Evolutionary conservation across 2,329 filamentous ascomycete species (phyloP), one percentile per base, ranked within the genome.

Genomic region (Aspergillus luchuensis): DNA sequence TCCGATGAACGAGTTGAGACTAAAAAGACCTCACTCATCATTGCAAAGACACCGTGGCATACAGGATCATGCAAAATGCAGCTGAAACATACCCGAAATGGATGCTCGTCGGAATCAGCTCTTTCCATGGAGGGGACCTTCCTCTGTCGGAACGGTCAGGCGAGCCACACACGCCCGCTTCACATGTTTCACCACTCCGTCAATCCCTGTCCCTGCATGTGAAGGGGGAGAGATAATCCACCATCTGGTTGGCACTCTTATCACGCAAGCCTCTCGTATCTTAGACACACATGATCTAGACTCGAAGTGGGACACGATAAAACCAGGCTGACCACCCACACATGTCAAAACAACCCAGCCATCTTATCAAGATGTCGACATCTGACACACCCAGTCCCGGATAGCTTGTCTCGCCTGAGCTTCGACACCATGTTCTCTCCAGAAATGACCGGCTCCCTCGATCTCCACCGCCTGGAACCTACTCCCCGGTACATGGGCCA

Each of bases 381-480:
- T 63, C 54, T 62, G 63, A 58, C 59, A 49, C 45, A 78, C 67
- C 81, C 81, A 84, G 19, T 71, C 66, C 57, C 69, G 73, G 56
- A 84, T 65, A 2, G 71, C 70, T 23, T 63, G 63, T 64, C 79
- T 75, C 56, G 83, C 72, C 66, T 73, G 68, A 52, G 57, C 61
- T 67, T 80, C 73, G 25, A 81, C 83, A 8, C 81, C 81, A 49
- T 80, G 74, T 64, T 89, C 86, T 8, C 79, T 70, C 87, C 87
- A 90, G 65, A 89, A 89, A 69, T 89, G 87, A 0, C 86, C 85
- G 0, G 85, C 86, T 0, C 79, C 78, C 13, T 74, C 65, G 23
- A 89, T 76, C 64, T 87, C 84, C 2, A 76, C 69, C 13, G 75
- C 77, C 5, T 67, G 71, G 59, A 88, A 87, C 53, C 63, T 69